Evolutionary conservation across 768 basidiomycete genomes (phyloP).

Genomic region (Boletus reticuloceps): DNA sequence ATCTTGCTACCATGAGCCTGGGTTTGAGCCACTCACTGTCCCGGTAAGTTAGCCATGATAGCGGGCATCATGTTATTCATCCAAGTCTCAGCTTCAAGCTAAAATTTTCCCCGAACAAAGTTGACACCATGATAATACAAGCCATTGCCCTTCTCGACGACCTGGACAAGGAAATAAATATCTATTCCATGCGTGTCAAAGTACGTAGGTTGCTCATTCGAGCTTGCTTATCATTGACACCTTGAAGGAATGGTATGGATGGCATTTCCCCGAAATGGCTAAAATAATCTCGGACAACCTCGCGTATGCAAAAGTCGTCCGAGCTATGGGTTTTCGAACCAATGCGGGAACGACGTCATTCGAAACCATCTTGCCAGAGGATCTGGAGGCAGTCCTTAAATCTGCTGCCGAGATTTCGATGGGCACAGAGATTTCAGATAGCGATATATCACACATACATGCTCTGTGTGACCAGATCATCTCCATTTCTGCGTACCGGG

Average conservation of each 20-base stretch:
- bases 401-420: constrained; percentile 97
- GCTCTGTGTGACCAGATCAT: constrained; percentile 98
- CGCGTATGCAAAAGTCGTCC: constrained; percentile 94
- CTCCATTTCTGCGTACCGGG: constrained; percentile 90
- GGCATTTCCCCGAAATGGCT: constrained; percentile 99
- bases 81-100: constrained; percentile 80
- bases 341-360: constrained; percentile 87
- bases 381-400: constrained; percentile 92
- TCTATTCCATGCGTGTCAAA: constrained; percentile 99
- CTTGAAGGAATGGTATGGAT: constrained; percentile 97
- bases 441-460: constrained; percentile 95
- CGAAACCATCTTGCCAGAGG: constrained; percentile 90
- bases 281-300: constrained; percentile 98
- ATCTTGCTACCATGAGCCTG: constrained; percentile 95
- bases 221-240: background rate
- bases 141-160: constrained; percentile 98
- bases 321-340: constrained; percentile 94
- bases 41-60: constrained; percentile 48
- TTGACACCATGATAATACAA: constrained; percentile 99
- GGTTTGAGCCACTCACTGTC: constrained; percentile 97
- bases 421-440: constrained; percentile 99
- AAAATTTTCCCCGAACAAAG: constrained; percentile 99
- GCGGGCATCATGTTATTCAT: constrained; percentile 4
- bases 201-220: constrained; percentile 40
- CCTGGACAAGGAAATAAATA: constrained; percentile 99